Conservation (phyloP, 805 yeast species). For the Phaffomyces antillensis region DNA sequence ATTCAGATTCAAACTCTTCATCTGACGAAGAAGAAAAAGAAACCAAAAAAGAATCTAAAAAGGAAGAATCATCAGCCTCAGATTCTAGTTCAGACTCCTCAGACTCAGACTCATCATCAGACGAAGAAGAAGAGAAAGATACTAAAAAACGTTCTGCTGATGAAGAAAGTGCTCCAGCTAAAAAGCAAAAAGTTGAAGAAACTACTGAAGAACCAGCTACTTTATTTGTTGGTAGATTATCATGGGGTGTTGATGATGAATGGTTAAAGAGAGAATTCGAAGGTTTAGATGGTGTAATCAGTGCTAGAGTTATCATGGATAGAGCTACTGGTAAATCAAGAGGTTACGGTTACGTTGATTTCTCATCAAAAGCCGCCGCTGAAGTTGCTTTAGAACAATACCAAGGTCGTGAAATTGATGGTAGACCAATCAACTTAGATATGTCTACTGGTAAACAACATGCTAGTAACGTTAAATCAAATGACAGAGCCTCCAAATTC, state of each 20-base stretch:
- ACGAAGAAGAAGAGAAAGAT: conserved; percentile 18
- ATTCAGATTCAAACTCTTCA: conserved; percentile 1
- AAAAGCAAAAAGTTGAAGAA: conserved; percentile 31
- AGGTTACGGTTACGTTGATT: conserved; percentile 98
- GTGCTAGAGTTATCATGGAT: conserved; percentile 92
- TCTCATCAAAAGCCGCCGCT: conserved; percentile 68
- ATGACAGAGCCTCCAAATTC: conserved; percentile 78
- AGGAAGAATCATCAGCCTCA: conserved; percentile 6
- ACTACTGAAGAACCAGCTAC: conserved; percentile 66
- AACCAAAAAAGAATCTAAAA: conserved; percentile 4
- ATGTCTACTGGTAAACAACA: conserved; percentile 80
- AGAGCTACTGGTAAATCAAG: conserved; percentile 87
- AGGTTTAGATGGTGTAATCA: conserved; percentile 67
- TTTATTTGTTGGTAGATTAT: conserved; percentile 91
- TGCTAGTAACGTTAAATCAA: conserved; percentile 41
- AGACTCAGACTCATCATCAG: conserved; percentile 10
- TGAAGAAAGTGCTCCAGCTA: conserved; percentile 27
- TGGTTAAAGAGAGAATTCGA: conserved; percentile 88
- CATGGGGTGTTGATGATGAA: conserved; percentile 95
- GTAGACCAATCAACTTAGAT: conserved; percentile 93
- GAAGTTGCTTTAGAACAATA: conserved; percentile 76
- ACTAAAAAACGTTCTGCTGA: conserved; percentile 31
- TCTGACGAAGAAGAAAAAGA: conserved; percentile 18
- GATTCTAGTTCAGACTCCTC: conserved; percentile 21
- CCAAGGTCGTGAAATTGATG: conserved; percentile 95